These are phyloP conservation scores for Novymonas esmeraldas DNA, from an alignment of 208 protist species.

Conservation along the genomic window DNA sequence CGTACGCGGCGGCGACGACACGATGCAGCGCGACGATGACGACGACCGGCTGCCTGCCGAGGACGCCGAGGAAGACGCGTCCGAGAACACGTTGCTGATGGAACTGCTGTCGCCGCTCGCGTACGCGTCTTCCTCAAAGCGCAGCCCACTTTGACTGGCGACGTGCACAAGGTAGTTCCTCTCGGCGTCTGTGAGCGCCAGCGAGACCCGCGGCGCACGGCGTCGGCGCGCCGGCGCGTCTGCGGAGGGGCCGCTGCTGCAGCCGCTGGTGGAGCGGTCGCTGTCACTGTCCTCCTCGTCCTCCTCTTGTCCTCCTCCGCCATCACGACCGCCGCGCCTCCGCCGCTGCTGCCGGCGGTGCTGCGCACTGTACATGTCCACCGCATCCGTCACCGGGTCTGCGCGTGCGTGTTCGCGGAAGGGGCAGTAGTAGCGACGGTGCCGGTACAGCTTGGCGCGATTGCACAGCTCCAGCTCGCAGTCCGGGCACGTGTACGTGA, in stretches of 20 bases:
- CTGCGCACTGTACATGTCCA: conserved; percentile 18
- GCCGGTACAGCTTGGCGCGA: conserved; percentile 60
- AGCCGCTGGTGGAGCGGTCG: conserved; percentile 4
- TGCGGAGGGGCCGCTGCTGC: neutral
- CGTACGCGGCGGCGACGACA: conserved; percentile 1
- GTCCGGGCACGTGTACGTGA: conserved; percentile 51
- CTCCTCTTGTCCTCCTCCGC: neutral
- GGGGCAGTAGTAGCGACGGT: conserved; percentile 75
- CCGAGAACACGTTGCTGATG: neutral
- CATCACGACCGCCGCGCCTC: neutral
- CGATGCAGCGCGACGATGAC: too few species aligned
- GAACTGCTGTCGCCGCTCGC: conserved; percentile 22
- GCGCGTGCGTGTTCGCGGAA: conserved; percentile 78
- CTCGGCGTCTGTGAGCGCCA: conserved; percentile 32
- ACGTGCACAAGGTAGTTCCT: conserved; percentile 14
- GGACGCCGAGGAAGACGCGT: neutral
- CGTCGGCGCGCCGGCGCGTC: neutral
- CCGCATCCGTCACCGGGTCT: conserved; percentile 40
- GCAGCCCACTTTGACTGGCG: conserved; percentile 32
- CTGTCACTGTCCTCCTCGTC: conserved; percentile 11
- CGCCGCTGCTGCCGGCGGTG: conserved; percentile 14
- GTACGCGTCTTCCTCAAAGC: conserved; percentile 47
- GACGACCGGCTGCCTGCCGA: too few species aligned
- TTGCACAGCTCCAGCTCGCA: conserved; percentile 77
- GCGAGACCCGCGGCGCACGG: conserved; percentile 1